Percentiles rank a stretch among this genome's conserved stretches.
Conservation (phyloP, 2,329 filamentous ascomycete species). For the Emergomyces pasteurianus region DNA sequence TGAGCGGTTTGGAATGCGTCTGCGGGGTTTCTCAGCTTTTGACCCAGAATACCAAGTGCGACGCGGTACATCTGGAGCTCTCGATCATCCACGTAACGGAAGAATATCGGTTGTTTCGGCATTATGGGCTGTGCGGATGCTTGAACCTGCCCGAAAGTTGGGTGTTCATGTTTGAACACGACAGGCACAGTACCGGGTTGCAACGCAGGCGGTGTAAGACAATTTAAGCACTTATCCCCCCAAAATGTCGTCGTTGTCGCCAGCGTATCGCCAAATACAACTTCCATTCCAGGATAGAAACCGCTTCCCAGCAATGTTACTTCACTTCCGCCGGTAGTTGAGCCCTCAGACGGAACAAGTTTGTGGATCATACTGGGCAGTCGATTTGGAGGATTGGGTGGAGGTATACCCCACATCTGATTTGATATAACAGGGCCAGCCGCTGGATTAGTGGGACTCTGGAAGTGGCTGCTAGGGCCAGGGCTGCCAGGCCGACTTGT, state of each 20-base stretch:
- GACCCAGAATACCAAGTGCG: constrained; percentile 34
- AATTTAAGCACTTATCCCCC: constrained; percentile 69
- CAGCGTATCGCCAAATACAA: constrained; percentile 66
- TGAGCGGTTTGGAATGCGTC: constrained; percentile 38
- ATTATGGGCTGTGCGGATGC: constrained; percentile 30
- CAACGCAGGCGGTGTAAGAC: constrained; percentile 59
- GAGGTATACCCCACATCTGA: constrained; percentile 40
- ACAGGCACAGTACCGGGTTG: constrained; percentile 59
- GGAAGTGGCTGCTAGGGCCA: constrained; percentile 27
- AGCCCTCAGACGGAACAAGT: constrained; percentile 70
- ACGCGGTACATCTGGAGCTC: constrained; percentile 37
- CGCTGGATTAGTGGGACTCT: constrained; percentile 20
- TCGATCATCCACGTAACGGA: constrained; percentile 54
- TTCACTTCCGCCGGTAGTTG: constrained; percentile 72
- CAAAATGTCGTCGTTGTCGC: constrained; percentile 67
- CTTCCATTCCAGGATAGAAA: constrained; percentile 67
- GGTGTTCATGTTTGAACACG: constrained; percentile 49
- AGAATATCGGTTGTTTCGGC: constrained; percentile 42
- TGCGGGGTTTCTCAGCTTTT: constrained; percentile 35
- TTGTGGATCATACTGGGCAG: constrained; percentile 60
- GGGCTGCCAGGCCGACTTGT: constrained; percentile 71
- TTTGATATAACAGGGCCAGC: constrained; percentile 37
- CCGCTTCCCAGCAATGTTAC: constrained; percentile 72
- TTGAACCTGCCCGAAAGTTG: constrained; percentile 36
- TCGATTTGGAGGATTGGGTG: constrained; percentile 40